These are phyloP conservation scores for Chalciporus sp. DNA, from an alignment of 1,284 basidiomycete genomes.

Conservation along the genomic window DNA sequence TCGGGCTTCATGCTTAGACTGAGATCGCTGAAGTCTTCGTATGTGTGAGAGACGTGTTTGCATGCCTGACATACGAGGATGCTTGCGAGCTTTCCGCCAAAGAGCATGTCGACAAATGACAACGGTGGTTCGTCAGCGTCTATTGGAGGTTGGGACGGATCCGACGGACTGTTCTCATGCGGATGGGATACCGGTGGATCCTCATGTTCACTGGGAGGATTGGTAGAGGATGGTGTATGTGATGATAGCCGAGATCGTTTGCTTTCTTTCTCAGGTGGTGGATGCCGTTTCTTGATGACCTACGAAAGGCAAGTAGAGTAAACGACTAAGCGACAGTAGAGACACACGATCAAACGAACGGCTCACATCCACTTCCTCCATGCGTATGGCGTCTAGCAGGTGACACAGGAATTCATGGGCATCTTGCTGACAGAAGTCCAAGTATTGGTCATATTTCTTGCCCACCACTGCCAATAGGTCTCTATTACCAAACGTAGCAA, in stretches of 20 bases:
- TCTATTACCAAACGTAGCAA: slow-evolving; percentile 35
- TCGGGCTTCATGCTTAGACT: slow-evolving; percentile 85
- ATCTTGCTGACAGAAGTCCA: slow-evolving; percentile 91
- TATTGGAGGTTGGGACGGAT: slow-evolving; percentile 3
- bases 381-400: slow-evolving; percentile 88
- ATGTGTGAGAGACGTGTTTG: slow-evolving; percentile 88
- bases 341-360: background rate
- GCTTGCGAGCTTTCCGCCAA: slow-evolving; percentile 84
- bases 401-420: slow-evolving; percentile 92
- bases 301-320: slow-evolving; percentile 29
- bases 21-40: slow-evolving; percentile 87
- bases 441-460: slow-evolving; percentile 90
- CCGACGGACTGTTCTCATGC: background rate
- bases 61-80: slow-evolving; percentile 93
- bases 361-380: slow-evolving; percentile 91
- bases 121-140: slow-evolving; percentile 49
- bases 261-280: slow-evolving; percentile 43
- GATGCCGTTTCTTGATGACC: slow-evolving; percentile 73
- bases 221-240: slow-evolving; percentile 25
- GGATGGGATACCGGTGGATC: background rate
- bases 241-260: slow-evolving; percentile 10
- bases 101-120: slow-evolving; percentile 87
- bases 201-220: slow-evolving; percentile 9
- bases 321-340: background rate
- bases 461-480: slow-evolving; percentile 71